Conservation (phyloP, 495 filamentous ascomycete genomes). For the Penicillium chermesinum region DNA sequence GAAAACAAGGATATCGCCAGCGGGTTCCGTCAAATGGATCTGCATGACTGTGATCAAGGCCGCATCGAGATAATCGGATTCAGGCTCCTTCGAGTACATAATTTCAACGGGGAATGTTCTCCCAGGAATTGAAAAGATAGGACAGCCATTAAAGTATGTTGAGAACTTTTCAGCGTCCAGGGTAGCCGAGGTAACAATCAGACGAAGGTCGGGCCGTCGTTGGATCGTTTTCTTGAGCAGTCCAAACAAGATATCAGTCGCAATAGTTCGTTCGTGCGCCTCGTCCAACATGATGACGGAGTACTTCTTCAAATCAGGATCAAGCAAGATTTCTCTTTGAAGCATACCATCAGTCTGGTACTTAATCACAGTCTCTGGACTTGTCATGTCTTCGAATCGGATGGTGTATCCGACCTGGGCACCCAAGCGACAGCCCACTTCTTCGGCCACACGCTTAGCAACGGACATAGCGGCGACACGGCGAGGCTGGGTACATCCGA, state of each 20-base stretch:
- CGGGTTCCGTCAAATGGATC: conserved; percentile 87
- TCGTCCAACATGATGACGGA: conserved; percentile 98
- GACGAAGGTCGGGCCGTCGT: conserved; percentile 75
- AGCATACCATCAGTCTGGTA: conserved; percentile 99
- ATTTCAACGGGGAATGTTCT: conserved; percentile 93
- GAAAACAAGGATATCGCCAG: conserved; percentile 92
- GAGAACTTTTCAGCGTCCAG: conserved; percentile 98
- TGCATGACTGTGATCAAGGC: conserved; percentile 96
- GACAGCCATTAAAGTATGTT: conserved; percentile 87
- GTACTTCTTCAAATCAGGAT: conserved; percentile 81
- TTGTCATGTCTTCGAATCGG: conserved; percentile 93
- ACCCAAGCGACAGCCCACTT: conserved; percentile 87
- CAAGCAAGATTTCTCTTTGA: conserved; percentile 87
- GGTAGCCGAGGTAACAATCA: conserved; percentile 95
- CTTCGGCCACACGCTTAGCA: conserved; percentile 92
- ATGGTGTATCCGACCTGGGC: conserved; percentile 97
- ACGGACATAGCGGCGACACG: conserved; percentile 97
- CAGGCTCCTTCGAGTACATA: conserved; percentile 89
- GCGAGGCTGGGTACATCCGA: conserved; percentile 95
- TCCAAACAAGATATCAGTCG: conserved; percentile 92
- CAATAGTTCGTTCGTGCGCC: conserved; percentile 94
- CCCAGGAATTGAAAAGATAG: conserved; percentile 94
- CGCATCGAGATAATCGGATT: conserved; percentile 94
- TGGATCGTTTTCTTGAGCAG: conserved; percentile 92
- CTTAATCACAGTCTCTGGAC: conserved; percentile 87